A percentile compares a stretch with the other conserved stretches of the same genome.
Conservation (phyloP, 2,329 filamentous ascomycete genomes). For the Zymoseptoria ardabiliae region DNA sequence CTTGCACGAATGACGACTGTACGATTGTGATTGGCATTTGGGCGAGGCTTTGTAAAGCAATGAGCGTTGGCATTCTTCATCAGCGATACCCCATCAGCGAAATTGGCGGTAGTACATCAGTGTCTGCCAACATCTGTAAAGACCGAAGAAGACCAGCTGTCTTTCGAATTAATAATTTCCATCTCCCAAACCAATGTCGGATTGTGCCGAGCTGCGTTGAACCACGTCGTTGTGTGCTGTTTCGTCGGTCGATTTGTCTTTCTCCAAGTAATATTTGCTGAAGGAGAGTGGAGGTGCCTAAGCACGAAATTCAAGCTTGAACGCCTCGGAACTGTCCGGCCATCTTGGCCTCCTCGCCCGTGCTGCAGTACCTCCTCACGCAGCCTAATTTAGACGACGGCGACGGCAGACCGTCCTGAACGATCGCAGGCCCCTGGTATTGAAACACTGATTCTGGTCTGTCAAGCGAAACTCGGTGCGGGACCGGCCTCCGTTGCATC, state of each 20-base stretch:
- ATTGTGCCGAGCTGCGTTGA: not conserved
- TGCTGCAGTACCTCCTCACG: no score
- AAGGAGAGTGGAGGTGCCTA: not conserved
- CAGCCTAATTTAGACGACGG: not conserved
- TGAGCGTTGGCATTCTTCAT: not conserved
- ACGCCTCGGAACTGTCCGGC: not conserved
- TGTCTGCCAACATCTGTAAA: not conserved
- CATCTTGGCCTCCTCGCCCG: not conserved
- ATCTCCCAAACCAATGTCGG: not conserved
- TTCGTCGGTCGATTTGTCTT: not conserved
- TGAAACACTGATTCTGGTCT: not conserved
- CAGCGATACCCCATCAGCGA: not conserved
- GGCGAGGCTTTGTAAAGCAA: not conserved
- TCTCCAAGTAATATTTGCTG: not conserved
- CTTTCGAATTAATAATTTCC: not conserved
- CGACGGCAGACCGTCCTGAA: not conserved
- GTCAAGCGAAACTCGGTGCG: not conserved
- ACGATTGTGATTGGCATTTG: conserved; percentile 1
- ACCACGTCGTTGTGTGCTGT: not conserved
- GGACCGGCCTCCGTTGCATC: not conserved
- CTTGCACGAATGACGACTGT: not conserved
- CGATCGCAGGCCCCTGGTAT: not conserved
- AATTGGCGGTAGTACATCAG: not conserved
- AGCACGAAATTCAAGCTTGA: not conserved
- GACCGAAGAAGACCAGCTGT: not conserved